Conservation (phyloP, 2,329 filamentous ascomycete species). For the Myriosclerotinia duriaeana region DNA sequence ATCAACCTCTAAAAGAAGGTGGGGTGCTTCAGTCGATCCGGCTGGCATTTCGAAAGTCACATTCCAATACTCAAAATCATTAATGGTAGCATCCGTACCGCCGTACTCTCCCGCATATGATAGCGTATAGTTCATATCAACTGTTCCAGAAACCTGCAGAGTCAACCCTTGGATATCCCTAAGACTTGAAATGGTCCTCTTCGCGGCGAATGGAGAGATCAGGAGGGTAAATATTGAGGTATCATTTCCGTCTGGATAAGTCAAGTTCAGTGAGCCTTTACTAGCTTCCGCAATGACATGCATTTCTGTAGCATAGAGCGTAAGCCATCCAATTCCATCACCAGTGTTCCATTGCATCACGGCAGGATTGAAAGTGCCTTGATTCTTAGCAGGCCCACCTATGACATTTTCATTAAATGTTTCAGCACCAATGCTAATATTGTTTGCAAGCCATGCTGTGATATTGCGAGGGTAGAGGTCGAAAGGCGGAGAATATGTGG, state of each 20-base stretch:
- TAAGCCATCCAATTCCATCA: slow-evolving; percentile 42
- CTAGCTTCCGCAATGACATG: slow-evolving; percentile 46
- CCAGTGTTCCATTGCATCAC: slow-evolving; percentile 58
- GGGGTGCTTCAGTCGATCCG: background rate
- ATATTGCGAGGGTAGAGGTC: slow-evolving; percentile 59
- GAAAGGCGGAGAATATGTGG: slow-evolving; percentile 58
- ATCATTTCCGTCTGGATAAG: slow-evolving; percentile 54
- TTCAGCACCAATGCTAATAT: slow-evolving; percentile 60
- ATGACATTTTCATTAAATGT: slow-evolving; percentile 56
- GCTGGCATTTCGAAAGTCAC: slow-evolving; percentile 6
- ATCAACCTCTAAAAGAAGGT: background rate
- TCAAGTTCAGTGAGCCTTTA: slow-evolving; percentile 48
- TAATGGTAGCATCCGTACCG: slow-evolving; percentile 8
- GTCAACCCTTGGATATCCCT: slow-evolving; percentile 50
- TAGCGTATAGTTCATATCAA: slow-evolving; percentile 11
- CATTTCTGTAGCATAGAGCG: slow-evolving; percentile 41
- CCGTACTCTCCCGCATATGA: slow-evolving; percentile 8
- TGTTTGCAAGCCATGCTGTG: slow-evolving; percentile 55
- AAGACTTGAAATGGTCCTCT: slow-evolving; percentile 48
- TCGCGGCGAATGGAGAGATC: slow-evolving; percentile 49
- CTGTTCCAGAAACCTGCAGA: slow-evolving; percentile 44
- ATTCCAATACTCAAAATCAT: slow-evolving; percentile 20
- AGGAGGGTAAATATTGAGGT: slow-evolving; percentile 52
- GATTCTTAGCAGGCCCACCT: slow-evolving; percentile 54
- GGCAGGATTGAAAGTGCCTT: slow-evolving; percentile 56